Evolutionary conservation across 75 land plant genomes (phyloP).

Genomic region (Sequoiadendron giganteum): DNA sequence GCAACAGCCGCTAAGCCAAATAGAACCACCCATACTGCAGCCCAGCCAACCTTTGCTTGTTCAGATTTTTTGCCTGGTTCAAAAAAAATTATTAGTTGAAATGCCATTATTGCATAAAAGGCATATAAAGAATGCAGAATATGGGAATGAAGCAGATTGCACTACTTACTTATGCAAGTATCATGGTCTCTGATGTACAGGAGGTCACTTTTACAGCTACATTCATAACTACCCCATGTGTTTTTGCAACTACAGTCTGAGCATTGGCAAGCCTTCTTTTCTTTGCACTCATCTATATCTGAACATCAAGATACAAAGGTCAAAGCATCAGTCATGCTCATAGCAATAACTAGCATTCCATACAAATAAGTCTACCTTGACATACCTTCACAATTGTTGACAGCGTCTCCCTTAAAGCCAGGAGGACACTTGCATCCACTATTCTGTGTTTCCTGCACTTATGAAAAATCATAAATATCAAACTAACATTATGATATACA

Average conservation of each 20-base stretch:
- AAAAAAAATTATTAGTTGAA: neutral
- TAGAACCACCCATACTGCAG: conserved; percentile 62
- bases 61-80: conserved; percentile 56
- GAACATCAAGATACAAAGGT: conserved; percentile 7
- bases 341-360: neutral
- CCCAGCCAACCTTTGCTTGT: conserved; percentile 54
- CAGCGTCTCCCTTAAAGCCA: conserved; percentile 89
- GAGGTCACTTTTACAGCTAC: conserved; percentile 69
- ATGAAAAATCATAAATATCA: neutral
- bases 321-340: neutral
- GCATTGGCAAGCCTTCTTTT: conserved; percentile 79
- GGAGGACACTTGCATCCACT: conserved; percentile 80
- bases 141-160: neutral
- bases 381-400: conserved; percentile 75
- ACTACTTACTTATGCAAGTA: conserved; percentile 75
- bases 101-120: neutral
- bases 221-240: conserved; percentile 97
- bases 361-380: neutral
- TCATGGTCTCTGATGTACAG: conserved; percentile 89
- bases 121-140: neutral
- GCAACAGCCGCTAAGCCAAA: conserved; percentile 53
- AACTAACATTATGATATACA: neutral
- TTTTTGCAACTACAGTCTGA: conserved; percentile 92
- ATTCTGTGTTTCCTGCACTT: conserved; percentile 49
- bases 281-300: conserved; percentile 92